Evolutionary conservation across 202 grass and related monocot genomes (phyloP), one percentile per base, ranked within the genome.

Genomic region (Zizania palustris): DNA sequence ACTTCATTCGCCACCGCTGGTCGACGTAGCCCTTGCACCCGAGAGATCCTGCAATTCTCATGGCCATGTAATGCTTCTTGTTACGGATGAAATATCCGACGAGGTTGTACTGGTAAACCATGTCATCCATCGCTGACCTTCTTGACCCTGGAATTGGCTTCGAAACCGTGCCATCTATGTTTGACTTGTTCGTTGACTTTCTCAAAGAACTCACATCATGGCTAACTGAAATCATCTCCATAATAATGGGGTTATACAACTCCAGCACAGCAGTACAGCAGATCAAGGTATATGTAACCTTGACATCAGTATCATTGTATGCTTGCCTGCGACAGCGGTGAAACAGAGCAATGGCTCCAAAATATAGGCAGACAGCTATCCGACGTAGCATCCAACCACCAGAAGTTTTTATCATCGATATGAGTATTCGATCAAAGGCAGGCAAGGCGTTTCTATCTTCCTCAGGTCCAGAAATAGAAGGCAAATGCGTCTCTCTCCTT

Each of bases 221-320:
- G 4, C 39, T 5, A 5, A 40, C 6, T 40, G 6, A 40, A 40
- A 40, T 40, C 39, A 6, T 40, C 6, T 40, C 6, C 6, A 5
- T 3, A 40, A 40, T 6, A 3, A 3, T 40, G 4, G 36, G 0
- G 16, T 11, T 63, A 28, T 0, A 35, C 5, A 0, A 0, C 11
- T 81, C 37, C 3, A 65, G 3, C 0, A 45, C 0, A 45, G 69
- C 48, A 8, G 48, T 59, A 35, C 16, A 70, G 7, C 18, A 41
- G n/a, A 80, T 22, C 12, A 80, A 20, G 11, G 46, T 8, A 5
- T 71, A 80, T 5, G 77, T 80, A n/a, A 80, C 35, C 5, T n/a
- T 22, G 12, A 80, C 56, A 21, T 80, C 78, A 8, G 56, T 46
- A 3, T 3, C 1, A 44, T 16, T 4, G 12, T 71, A 71, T 9